A percentile compares a stretch with the other conserved stretches of the same genome.
Evolutionary conservation across 176 grass and related monocot species (phyloP).

Genomic region (Juncus inflexus): DNA sequence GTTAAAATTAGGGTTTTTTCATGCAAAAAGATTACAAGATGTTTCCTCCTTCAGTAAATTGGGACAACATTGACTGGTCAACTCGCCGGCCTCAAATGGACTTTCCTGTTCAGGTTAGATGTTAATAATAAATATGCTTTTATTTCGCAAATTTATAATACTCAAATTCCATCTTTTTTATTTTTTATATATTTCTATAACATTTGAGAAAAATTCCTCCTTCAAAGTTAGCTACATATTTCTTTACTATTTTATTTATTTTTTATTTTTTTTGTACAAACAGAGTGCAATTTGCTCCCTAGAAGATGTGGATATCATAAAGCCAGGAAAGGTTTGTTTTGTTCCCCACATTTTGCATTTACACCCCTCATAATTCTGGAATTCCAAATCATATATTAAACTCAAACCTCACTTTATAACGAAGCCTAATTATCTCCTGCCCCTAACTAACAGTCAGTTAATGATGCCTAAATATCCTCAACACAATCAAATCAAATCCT

Average conservation of each 20-base stretch:
- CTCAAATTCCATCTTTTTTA: not conserved
- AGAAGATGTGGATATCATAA: conserved; percentile 68
- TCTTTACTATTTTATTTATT: conserved; percentile 8
- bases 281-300: conserved; percentile 88
- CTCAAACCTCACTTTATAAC: too few species aligned
- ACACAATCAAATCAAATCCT: too few species aligned
- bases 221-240: too few species aligned
- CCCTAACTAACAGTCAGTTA: not conserved
- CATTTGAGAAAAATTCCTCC: not conserved
- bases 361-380: not conserved
- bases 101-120: conserved; percentile 79
- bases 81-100: conserved; percentile 86
- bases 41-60: conserved; percentile 83
- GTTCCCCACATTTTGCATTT: not conserved
- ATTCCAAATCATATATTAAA: not conserved
- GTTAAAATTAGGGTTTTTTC: conserved; percentile 58
- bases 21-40: conserved; percentile 94
- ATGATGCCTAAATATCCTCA: too few species aligned
- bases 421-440: too few species aligned
- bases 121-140: not conserved
- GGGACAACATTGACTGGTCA: conserved; percentile 88
- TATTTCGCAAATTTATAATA: conserved; percentile 2
- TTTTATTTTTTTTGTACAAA: conserved; percentile 25
- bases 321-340: conserved; percentile 52
- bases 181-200: not conserved